Base-by-base conservation (phyloP, 495 filamentous ascomycete genomes). In the Penicillium ochrochloron region DNA sequence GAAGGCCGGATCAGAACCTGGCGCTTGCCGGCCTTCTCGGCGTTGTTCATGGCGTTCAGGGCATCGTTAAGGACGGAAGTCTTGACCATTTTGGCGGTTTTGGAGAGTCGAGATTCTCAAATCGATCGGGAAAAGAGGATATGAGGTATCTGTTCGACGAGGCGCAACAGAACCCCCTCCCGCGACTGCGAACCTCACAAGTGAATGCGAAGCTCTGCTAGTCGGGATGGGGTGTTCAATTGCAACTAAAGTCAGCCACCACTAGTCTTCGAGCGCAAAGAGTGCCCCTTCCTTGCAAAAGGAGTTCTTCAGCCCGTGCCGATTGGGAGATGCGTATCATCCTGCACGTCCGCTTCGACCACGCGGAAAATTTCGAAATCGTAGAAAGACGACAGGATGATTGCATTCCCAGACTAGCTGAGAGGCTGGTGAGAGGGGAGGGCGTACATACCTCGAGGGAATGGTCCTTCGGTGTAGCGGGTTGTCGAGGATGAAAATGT, bases 21-120 rank as follows among this genome's bases (percentile, higher is more conserved):
- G 71, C 95, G 92, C 89, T 97, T 97, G 78, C 95, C 95, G 70
- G 89, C 85, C 89, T 98, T 97, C 88, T 99, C 95, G 85, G 95
- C 95, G 80, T 98, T 99, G 92, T 99, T 98, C 89, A 99, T 97
- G 86, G 89, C 87, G 80, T 98, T 98, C 71, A 99, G 92, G 80
- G 94, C 92, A 90, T 98, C 95, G 86, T 98, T 96, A 77, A 99
- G 93, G 78, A 97, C 93, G 76, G 92, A 96, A 72, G 95, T 97
- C 83, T 91, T 92, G 83, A 97, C 94, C 95, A 98, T 99, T 77
- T 88, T 97, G 86, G 77, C 86, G 87, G 83, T 79, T 70, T 33
- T 56, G 62, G 74, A 77, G 83, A 83, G 84, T 74, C 74, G 83
- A 90, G 88, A 88, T 96, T 94, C 91, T 96, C 91, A 93, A 89